Base-by-base conservation (phyloP, 2,329 filamentous ascomycete genomes). In the Rhinocladiella mackenziei region DNA sequence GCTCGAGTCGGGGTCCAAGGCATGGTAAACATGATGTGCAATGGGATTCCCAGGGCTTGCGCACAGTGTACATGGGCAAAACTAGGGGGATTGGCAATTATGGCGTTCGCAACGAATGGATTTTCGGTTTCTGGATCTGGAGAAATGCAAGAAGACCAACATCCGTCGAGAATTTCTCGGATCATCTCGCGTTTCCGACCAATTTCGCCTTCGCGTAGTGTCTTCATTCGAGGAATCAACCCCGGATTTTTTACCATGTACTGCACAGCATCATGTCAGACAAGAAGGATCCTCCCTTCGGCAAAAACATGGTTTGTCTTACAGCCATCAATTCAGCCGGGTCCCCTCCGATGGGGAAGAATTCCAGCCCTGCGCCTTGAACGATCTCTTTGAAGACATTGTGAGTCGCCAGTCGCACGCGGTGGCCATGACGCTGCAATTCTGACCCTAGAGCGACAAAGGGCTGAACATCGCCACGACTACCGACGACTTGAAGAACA, bases 381-480 rank as follows among this genome's bases (percentile, higher is more conserved):
- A 80, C 74, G 30, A 80, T 78, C 2, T 71, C 61, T 39, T 72
- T 67, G 54, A 80, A 80, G 3, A 69, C 66, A 6, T 66, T 55
- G 54, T 80, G 77, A 1, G 77, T 81, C 18, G 75, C 76, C 8
- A 80, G 62, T 2, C 77, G 71, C 2, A 81, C 73, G 7, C 76
- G 70, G 54, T 80, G 76, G 2, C 72, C 70, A 41, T 73, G 65
- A 2, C 64, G 61, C 50, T 74, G 67, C 0, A 80, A 57, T 9
- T 70, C 67, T 25, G 67, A 70, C 0, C 74, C 78, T 1, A 81
- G 63, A 0, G 77, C 74, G 38, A 81, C 64, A 41, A 81, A 81
- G 0, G 77, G 77, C 45, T 81, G 77, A 0, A 78, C 73, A 56
- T 78, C 75, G 6, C 75, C 75, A 30, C 72, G 64, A 4, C 64